phyloP scores from a whole-genome alignment of 2,329 filamentous ascomycete species.

The Diaporthe humulicola region DNA sequence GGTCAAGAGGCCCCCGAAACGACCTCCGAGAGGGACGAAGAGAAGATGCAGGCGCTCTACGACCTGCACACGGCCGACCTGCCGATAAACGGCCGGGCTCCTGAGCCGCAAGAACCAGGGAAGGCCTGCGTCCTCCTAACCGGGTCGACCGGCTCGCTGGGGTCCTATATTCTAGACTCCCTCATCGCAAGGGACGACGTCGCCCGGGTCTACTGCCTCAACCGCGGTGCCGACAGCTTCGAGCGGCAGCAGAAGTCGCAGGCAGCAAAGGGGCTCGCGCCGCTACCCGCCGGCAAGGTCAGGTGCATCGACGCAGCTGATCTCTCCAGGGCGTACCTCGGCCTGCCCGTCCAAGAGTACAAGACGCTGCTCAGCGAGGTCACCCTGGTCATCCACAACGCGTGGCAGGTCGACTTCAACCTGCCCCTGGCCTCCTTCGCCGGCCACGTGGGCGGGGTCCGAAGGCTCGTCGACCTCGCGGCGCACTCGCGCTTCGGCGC shows the following conservation, averaged over 20 bases:
- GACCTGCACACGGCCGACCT: constrained; percentile 17
- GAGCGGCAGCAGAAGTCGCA: constrained; percentile 24
- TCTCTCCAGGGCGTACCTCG: constrained; percentile 26
- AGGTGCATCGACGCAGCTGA: constrained; percentile 23
- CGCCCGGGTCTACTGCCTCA: constrained; percentile 27
- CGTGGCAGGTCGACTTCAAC: constrained; percentile 36
- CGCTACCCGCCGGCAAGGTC: background rate
- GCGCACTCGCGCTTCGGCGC: constrained; percentile 26
- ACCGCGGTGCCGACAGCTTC: constrained; percentile 23
- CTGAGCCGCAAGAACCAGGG: background rate
- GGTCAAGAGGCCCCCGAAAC: background rate
- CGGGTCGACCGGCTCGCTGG: constrained; percentile 35
- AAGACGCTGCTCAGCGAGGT: constrained; percentile 4
- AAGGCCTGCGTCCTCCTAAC: constrained; percentile 28
- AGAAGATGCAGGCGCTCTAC: constrained; percentile 31
- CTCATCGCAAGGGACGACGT: constrained; percentile 9
- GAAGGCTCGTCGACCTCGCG: constrained; percentile 27
- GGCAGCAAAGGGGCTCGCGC: constrained; percentile 7
- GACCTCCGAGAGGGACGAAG: background rate
- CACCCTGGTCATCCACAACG: constrained; percentile 27
- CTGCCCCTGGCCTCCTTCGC: constrained; percentile 23
- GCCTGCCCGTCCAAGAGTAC: constrained; percentile 15
- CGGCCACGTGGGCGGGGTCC: background rate
- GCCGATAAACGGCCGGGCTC: constrained; percentile 16
- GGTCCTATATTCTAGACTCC: constrained; percentile 32